Evolutionary conservation across 805 yeast genomes (phyloP).

Genomic region (Myxozyma geophila): DNA sequence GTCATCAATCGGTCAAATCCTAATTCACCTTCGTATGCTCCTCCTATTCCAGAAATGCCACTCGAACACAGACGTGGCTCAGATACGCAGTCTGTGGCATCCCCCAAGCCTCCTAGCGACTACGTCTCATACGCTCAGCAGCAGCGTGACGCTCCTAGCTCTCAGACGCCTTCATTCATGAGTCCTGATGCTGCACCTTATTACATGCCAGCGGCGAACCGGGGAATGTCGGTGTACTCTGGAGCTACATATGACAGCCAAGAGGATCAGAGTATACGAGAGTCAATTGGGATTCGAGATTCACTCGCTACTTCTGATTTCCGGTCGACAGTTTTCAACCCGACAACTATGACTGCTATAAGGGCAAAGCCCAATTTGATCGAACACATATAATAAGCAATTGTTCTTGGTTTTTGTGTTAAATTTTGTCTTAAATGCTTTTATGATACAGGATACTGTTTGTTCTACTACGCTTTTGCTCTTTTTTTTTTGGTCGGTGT

Average conservation of each 20-base stretch:
- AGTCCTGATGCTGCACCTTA: background rate
- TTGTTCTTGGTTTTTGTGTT: background rate
- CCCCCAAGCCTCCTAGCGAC: background rate
- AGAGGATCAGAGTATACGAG: conserved; percentile 38
- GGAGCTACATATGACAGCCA: conserved; percentile 32
- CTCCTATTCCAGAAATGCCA: conserved; percentile 41
- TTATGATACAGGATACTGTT: background rate
- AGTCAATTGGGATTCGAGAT: conserved; percentile 45
- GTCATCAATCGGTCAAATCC: conserved; percentile 52
- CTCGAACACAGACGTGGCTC: conserved; percentile 10
- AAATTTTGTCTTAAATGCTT: background rate
- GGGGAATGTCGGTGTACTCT: conserved; percentile 31
- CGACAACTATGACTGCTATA: conserved; percentile 68
- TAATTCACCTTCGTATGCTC: conserved; percentile 29
- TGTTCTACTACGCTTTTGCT: background rate
- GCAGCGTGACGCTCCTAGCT: background rate
- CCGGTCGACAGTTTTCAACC: conserved; percentile 52
- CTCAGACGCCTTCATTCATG: background rate
- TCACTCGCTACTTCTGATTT: conserved; percentile 49
- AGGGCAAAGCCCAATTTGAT: conserved; percentile 75
- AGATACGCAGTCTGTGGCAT: background rate
- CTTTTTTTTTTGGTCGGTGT: background rate
- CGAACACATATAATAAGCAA: conserved; percentile 7
- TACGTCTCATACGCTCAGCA: background rate
- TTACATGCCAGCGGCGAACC: background rate